Evolutionary conservation across 352 stramenopile genomes (phyloP).

Genomic region (Globisporangium cylindrosporum): DNA sequence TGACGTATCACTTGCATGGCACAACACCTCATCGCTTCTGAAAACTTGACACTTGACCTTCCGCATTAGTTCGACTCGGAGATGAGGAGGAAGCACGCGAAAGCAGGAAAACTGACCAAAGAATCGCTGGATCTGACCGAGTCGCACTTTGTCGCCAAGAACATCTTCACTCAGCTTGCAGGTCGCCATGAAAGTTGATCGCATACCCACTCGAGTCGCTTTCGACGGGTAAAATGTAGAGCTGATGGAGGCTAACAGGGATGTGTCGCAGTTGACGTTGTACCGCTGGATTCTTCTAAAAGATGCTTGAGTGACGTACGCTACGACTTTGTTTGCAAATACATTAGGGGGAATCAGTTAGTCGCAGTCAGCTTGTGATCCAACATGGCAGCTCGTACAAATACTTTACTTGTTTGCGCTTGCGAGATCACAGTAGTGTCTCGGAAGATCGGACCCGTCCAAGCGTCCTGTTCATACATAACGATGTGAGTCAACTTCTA

Average conservation of each 20-base stretch:
- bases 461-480: not conserved
- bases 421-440: conserved; percentile 38
- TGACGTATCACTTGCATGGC: conserved; percentile 11
- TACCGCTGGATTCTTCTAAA: conserved; percentile 37
- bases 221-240: conserved; percentile 18
- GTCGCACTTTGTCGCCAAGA: not conserved
- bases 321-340: conserved; percentile 22
- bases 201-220: conserved; percentile 1
- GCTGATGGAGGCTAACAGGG: conserved; percentile 22
- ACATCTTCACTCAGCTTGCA: conserved; percentile 11
- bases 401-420: conserved; percentile 30
- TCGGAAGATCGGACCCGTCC: conserved; percentile 26
- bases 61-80: conserved; percentile 25
- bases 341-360: not conserved
- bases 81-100: conserved; percentile 27
- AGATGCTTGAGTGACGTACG: conserved; percentile 35
- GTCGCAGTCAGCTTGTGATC: not conserved
- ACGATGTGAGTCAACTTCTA: not conserved
- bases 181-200: conserved; percentile 13
- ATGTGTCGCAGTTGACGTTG: conserved; percentile 27
- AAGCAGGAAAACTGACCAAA: conserved; percentile 40
- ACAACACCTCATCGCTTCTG: conserved; percentile 30
- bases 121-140: conserved; percentile 23
- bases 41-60: conserved; percentile 31
- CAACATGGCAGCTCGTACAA: not conserved